phyloP scores from a whole-genome alignment of 2,329 filamentous ascomycete species.

The Monilinia laxa region DNA sequence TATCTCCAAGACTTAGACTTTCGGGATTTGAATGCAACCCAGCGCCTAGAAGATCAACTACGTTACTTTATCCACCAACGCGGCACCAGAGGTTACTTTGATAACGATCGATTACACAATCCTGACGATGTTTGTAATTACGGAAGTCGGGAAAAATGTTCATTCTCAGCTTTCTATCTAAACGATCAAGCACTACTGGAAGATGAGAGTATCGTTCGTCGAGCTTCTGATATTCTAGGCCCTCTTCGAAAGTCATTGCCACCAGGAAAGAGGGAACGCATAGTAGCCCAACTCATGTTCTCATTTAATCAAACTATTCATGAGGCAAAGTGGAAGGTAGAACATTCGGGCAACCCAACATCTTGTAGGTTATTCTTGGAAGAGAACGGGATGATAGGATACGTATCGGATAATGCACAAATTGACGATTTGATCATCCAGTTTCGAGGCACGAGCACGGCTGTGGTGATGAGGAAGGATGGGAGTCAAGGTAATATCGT shows the following conservation, averaged over 20 bases:
- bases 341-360: not conserved
- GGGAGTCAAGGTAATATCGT: not conserved
- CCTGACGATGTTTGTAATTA: conserved; percentile 11
- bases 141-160: conserved; percentile 5
- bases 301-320: conserved; percentile 20
- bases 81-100: conserved; percentile 14
- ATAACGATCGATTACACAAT: not conserved
- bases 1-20: conserved; percentile 13
- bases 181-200: not conserved
- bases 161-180: conserved; percentile 15
- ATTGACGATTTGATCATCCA: conserved; percentile 11
- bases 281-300: conserved; percentile 3
- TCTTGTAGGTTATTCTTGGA: conserved; percentile 16
- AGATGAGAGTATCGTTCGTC: not conserved
- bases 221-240: not conserved
- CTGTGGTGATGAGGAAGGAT: conserved; percentile 18
- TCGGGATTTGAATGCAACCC: conserved; percentile 10
- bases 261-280: conserved; percentile 15
- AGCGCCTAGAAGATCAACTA: conserved; percentile 10
- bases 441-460: conserved; percentile 11
- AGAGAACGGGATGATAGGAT: conserved; percentile 23
- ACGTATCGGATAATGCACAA: conserved; percentile 7
- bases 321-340: conserved; percentile 18
- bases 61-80: conserved; percentile 14
- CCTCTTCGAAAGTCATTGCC: conserved; percentile 8